Conservation (phyloP, 2,329 filamentous ascomycete genomes). For the Chrysoporthe puriensis region DNA sequence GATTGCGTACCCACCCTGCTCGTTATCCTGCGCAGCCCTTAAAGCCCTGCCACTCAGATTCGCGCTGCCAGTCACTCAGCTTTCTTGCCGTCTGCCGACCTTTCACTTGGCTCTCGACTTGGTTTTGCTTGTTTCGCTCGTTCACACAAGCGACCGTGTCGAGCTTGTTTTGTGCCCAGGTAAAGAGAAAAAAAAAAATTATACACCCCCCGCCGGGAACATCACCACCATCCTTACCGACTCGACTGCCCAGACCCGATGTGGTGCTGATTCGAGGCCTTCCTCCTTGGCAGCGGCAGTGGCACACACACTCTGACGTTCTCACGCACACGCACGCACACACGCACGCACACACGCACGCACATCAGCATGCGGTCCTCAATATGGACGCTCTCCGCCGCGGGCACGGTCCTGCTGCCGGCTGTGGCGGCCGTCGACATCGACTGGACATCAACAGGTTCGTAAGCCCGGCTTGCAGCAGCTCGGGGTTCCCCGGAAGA, state of each 20-base stretch:
- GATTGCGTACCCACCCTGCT: conserved; percentile 16
- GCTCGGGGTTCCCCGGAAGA: background rate
- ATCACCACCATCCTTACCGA: conserved; percentile 3
- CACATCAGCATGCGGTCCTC: conserved; percentile 22
- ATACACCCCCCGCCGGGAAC: conserved; percentile 5
- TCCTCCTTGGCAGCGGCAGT: background rate
- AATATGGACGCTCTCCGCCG: conserved; percentile 20
- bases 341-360: background rate
- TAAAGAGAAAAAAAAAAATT: background rate
- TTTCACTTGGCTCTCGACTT: conserved; percentile 26
- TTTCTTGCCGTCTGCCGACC: conserved; percentile 10
- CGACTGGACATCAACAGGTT: conserved; percentile 27
- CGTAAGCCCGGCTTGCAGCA: background rate
- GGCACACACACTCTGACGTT: background rate
- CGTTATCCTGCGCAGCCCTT: conserved; percentile 11
- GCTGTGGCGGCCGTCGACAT: conserved; percentile 23
- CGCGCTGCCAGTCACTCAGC: conserved; percentile 4
- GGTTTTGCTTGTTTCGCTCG: conserved; percentile 23
- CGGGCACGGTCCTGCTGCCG: conserved; percentile 15
- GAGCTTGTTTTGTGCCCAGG: background rate
- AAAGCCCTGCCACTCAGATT: conserved; percentile 16
- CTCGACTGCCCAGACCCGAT: conserved; percentile 6
- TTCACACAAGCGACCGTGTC: background rate
- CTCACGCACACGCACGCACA: background rate
- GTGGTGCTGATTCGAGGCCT: conserved; percentile 12